A percentile compares a stretch with the other conserved stretches of the same genome.
phyloP scores from a whole-genome alignment of 371 early-diverging fungal genomes.

The Sporodiniella umbellata region DNA sequence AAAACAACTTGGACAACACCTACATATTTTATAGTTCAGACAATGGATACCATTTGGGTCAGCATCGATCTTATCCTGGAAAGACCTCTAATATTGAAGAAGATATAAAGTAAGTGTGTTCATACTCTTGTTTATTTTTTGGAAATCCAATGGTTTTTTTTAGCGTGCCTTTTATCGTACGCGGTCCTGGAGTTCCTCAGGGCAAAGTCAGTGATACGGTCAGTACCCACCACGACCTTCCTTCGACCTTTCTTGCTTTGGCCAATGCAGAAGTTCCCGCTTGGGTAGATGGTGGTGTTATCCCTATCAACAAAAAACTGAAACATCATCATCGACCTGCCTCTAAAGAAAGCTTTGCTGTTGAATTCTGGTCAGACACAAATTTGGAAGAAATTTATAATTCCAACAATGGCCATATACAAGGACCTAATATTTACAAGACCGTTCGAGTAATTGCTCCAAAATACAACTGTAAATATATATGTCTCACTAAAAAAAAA shows the following conservation, averaged over 20 bases:
- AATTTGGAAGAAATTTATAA: not conserved
- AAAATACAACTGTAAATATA: constrained; percentile 49
- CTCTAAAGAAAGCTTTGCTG: constrained; percentile 54
- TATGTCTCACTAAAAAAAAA: not conserved
- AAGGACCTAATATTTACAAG: constrained; percentile 53
- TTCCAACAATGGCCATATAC: no score
- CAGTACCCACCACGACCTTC: constrained; percentile 58
- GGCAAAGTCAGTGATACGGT: constrained; percentile 39
- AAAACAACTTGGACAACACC: constrained; percentile 61
- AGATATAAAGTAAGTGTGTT: constrained; percentile 47
- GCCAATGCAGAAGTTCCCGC: constrained; percentile 45
- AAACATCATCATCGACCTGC: constrained; percentile 34
- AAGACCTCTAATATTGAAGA: constrained; percentile 61
- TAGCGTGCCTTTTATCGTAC: constrained; percentile 59
- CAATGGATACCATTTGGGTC: constrained; percentile 69
- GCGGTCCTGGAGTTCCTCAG: constrained; percentile 60
- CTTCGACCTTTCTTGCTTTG: constrained; percentile 58
- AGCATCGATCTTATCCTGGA: constrained; percentile 59
- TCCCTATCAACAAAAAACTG: constrained; percentile 44
- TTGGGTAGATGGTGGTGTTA: constrained; percentile 54
- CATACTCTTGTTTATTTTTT: not conserved
- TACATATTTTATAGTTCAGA: constrained; percentile 65
- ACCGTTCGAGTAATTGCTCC: constrained; percentile 55
- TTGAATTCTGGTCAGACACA: constrained; percentile 58
- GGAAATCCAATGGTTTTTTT: not conserved